These are phyloP conservation scores for Alternaria sp. DNA, from an alignment of 2,329 filamentous ascomycete genomes.

Conservation along the genomic window DNA sequence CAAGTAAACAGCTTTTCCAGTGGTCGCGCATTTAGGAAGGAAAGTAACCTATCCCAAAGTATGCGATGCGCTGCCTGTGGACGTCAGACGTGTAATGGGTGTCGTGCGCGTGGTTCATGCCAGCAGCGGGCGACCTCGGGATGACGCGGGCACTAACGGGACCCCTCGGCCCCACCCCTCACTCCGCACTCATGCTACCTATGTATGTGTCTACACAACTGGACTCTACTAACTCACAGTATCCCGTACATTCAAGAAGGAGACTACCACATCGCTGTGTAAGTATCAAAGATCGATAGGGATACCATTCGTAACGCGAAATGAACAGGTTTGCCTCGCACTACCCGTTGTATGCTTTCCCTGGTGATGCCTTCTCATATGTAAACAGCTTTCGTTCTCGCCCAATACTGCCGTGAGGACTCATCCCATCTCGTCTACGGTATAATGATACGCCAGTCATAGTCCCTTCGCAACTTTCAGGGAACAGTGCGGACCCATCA, in stretches of 20 bases:
- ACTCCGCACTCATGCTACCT: background rate
- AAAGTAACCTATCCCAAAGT: background rate
- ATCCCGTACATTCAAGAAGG: background rate
- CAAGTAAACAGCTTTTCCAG: background rate
- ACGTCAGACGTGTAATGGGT: background rate
- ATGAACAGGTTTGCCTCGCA: too few relatives aligned
- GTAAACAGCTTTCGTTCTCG: too few relatives aligned
- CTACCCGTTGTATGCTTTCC: too few relatives aligned
- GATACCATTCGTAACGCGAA: background rate
- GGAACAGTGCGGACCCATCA: background rate
- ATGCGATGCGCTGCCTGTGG: background rate
- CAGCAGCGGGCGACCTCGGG: background rate
- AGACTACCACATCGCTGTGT: background rate
- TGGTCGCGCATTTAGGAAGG: background rate
- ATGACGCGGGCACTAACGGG: background rate
- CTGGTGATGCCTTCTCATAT: too few relatives aligned
- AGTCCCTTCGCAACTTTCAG: background rate
- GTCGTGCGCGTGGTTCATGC: background rate
- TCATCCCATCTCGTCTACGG: background rate
- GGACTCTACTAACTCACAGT: background rate
- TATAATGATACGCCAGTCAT: background rate
- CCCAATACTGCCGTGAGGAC: too few relatives aligned
- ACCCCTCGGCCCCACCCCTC: too few relatives aligned
- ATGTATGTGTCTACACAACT: background rate
- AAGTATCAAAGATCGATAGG: background rate